A percentile compares a stretch with the other conserved stretches of the same genome.
Evolutionary conservation across 352 stramenopile species (phyloP).

Genomic region (Phytophthora sp.): DNA sequence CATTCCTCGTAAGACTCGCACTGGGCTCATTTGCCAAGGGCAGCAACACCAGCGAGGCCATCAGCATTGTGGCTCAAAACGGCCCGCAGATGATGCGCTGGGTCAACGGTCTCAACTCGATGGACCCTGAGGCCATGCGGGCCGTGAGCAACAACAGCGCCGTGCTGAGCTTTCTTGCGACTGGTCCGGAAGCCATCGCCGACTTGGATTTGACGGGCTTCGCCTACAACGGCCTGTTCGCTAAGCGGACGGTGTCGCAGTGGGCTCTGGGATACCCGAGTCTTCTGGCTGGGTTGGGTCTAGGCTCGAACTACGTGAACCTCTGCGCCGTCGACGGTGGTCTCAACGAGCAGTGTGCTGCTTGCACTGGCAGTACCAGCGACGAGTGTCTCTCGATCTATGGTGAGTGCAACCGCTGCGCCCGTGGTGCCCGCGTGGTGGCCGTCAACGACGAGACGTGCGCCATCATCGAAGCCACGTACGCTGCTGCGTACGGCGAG

Average conservation of each 20-base stretch:
- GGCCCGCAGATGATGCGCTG: slow-evolving; percentile 72
- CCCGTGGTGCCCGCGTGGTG: slow-evolving; percentile 38
- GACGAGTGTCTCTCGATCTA: slow-evolving; percentile 45
- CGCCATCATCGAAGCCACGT: slow-evolving; percentile 41
- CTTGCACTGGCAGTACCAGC: slow-evolving; percentile 37
- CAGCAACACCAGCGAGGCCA: slow-evolving; percentile 31
- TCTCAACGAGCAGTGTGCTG: slow-evolving; percentile 51
- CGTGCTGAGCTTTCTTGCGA: slow-evolving; percentile 46
- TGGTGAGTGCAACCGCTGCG: slow-evolving; percentile 55
- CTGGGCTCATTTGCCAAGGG: slow-evolving; percentile 54
- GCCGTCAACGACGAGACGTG: slow-evolving; percentile 55
- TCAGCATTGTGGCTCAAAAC: slow-evolving; percentile 43
- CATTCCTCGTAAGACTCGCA: slow-evolving; percentile 55
- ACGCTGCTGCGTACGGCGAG: slow-evolving; percentile 45
- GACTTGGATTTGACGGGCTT: slow-evolving; percentile 49
- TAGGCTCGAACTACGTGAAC: slow-evolving; percentile 55
- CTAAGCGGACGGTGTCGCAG: slow-evolving; percentile 50
- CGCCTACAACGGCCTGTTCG: slow-evolving; percentile 64
- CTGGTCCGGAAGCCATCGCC: slow-evolving; percentile 37
- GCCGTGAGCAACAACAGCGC: slow-evolving; percentile 40
- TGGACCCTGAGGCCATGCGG: slow-evolving; percentile 49
- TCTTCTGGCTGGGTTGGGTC: slow-evolving; percentile 51
- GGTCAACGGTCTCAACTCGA: slow-evolving; percentile 68
- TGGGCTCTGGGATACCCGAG: slow-evolving; percentile 62
- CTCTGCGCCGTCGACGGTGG: slow-evolving; percentile 38